Evolutionary conservation across 495 filamentous ascomycete genomes (phyloP), one percentile per base, ranked within the genome.

Genomic region (Gamarada debralockiae): DNA sequence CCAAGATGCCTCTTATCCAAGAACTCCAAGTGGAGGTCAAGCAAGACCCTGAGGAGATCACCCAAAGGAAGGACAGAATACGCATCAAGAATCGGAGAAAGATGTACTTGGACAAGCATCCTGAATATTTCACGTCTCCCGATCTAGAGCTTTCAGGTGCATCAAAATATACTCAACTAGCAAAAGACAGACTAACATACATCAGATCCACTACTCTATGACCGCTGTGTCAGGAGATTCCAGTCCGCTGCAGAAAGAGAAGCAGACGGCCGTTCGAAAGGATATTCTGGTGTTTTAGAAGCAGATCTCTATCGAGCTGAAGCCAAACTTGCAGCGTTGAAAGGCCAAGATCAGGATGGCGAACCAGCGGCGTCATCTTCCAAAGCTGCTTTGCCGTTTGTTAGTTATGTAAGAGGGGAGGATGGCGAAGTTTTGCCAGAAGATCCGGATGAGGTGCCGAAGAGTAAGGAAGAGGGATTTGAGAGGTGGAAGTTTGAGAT

Each of bases 161-260:
- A 31, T 52, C 14, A 25, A 12, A 20, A 36, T 15, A 22, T 15
- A 24, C 21, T 24, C 31, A 6, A 37, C 22, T 15, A 14, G 1
- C 43, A 46, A 39, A 48, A 9, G 12, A 59, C 66, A 61, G 29
- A 44, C 49, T 44, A 45, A 60, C 21, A 45, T 15, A 70, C 69
- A 23, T 23, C 25, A 83, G 85, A 90, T 68, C 87, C 87, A 1
- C 74, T 92, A 31, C 73, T 89, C 23, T 91, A 90, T 68, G 87
- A 92, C 65, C 83, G 84, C 39, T 71, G 87, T 17, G 79, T 92
- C 61, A 79, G 87, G 20, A 83, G 83, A 49, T 90, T 90, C 61
- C 85, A 89, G 52, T 82, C 81, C 3, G 61, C 85, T 1, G 70
- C 78, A 14, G 87, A 92, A 65, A 75, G 87, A 42, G 85, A 89